Evolutionary conservation across 139 green algal genomes (phyloP), one percentile per base, ranked within the genome.

Genomic region (Micractinium conductrix): DNA sequence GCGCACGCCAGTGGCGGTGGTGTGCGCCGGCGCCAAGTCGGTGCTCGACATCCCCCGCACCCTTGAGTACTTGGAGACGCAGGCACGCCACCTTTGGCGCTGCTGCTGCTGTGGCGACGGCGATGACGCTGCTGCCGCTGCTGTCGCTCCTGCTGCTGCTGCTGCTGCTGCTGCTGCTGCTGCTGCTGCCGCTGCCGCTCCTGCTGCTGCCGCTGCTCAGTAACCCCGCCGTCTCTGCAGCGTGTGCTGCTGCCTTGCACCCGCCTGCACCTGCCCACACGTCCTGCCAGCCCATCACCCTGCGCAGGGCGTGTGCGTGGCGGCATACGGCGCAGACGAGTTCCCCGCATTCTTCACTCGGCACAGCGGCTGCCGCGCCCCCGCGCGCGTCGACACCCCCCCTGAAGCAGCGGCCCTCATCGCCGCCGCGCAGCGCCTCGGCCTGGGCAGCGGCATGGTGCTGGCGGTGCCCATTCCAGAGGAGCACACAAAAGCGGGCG

Each of bases 281-380:
- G n/a, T n/a, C n/a, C n/a, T n/a, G n/a, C n/a, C n/a, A n/a, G n/a
- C n/a, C n/a, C n/a, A n/a, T n/a, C n/a, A n/a, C 96, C 95, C 0
- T 89, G 91, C 28, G 84, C 90, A 97, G 88, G 97, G 97, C 6
- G 97, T 99, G 42, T 90, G 88, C n/a, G 97, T 99, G 40, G 93
- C 93, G 12, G 90, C 92, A 0, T 96, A 95, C 71, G 83, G 89
- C 1, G 86, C 87, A 1, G 91, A 98, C 71, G 94, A 99, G 86
- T 98, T 99, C 85, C 97, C 97, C 2, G 97, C 97, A 6, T 99
- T 99, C 90, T 99, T 98, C 92, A 97, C 92, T 4, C 82, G 80
- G 0, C 76, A 83, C 71, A 96, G 89, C 69, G 94, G 97, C 28
- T 97, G 92, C 89, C 89, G 3, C 1, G 89, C 89, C 35, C 87